A percentile compares a stretch with the other conserved stretches of the same genome.
Conservation (phyloP, 106 monocot genomes). For the Posidonia australis region DNA sequence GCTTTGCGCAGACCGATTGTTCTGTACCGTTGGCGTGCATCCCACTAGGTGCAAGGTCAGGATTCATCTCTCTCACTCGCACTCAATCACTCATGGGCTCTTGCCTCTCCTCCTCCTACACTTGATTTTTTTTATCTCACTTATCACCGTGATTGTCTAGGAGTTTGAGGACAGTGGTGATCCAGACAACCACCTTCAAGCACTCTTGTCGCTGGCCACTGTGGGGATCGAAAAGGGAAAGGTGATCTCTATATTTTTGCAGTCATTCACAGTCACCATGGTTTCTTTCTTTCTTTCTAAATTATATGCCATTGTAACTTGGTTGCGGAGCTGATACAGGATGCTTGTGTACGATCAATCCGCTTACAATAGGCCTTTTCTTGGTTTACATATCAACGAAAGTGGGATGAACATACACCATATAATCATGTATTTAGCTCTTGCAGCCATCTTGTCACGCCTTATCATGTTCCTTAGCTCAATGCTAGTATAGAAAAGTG, state of each 20-base stretch:
- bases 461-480: no score
- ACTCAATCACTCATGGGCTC: background rate
- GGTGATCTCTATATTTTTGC: constrained; percentile 22
- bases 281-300: no score
- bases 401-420: no score
- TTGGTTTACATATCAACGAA: no score
- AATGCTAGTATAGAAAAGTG: no score
- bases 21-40: constrained; percentile 97
- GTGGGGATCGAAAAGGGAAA: constrained; percentile 88
- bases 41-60: constrained; percentile 91
- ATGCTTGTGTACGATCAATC: no score
- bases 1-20: constrained; percentile 53
- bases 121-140: background rate
- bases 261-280: background rate
- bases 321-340: no score
- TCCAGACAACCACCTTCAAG: constrained; percentile 64
- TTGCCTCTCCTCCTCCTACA: background rate
- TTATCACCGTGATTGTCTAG: constrained; percentile 8
- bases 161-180: constrained; percentile 95
- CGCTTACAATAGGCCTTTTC: no score
- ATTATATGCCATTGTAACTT: no score
- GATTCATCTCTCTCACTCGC: no score
- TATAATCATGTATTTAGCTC: background rate
- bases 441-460: no score
- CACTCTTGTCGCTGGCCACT: constrained; percentile 53